Base-by-base conservation (phyloP, 208 protist species). In the Novymonas esmeraldas region DNA sequence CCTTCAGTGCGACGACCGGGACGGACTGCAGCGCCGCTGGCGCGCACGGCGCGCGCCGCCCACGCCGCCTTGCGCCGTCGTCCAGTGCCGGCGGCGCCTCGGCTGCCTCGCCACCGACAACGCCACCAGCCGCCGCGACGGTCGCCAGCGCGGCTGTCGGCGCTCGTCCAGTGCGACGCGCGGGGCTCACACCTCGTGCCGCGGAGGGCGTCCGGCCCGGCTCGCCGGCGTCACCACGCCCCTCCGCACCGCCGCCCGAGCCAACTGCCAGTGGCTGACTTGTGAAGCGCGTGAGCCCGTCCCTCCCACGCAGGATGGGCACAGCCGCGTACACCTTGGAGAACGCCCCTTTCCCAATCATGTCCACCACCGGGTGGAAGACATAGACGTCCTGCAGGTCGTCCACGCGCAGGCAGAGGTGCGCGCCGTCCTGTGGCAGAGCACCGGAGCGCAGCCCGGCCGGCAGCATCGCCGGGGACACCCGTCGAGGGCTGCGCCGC, bases 281-380 rank as follows among this genome's bases (percentile, higher is more conserved):
- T 3, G 64, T 29, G 22, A 78, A 78, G 29, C 55, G 72, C 18
- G 18, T 10, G 22, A 72, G 62, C 24, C 65, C 72, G 1, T 55
- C 61, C n/a, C 28, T 51, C 4, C 73, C 82, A 18, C 82, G 68
- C 55, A 90, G 73, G 13, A 89, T 76, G 0, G 84, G 89, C 26
- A 92, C 56, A 3, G 89, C 89, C 6, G 84, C 84, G 67, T 89
- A 95, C 31, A 95, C 89, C 56, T 85, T 70, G 3, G 85, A 90
- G 66, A 90, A 95, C 18, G 85, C 83, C 3, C 89, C 89, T 50
- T 79, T 73, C 18, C 85, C 89, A 41, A 95, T 74, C 44, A 67
- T 62, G 56, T 95, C 89, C 29, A 81, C 69, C 0, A 85, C 59
- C 0, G 85, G 83, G 57, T 95, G 77, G 77, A 90, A 95, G 44